Evolutionary conservation across 176 grass and related monocot genomes (phyloP), one percentile per base, ranked within the genome.

Genomic region (Hordeum vulgare): DNA sequence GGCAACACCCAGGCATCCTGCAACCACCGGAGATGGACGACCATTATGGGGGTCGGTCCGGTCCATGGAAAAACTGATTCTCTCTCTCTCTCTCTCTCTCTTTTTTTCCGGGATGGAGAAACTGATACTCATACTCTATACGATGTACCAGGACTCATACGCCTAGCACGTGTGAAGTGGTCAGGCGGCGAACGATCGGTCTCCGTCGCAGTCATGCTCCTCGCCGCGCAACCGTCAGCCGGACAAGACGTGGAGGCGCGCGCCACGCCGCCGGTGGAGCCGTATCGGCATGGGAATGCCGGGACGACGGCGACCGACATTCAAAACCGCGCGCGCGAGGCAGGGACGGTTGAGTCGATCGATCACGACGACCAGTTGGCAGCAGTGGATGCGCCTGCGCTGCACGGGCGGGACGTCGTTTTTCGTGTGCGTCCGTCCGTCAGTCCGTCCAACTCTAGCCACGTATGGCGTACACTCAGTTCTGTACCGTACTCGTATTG

Each of bases 291-390:
- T 76, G 44, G 77, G 59, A 79, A n/a, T n/a, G n/a, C n/a, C 37
- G 67, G 13, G 25, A 40, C 12, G 70, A 73, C 59, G 67, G 78
- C 73, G 86, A 85, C 54, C 27, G 58, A 86, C 82, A 91, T 91
- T 88, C 58, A 91, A 85, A 79, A 1, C 10, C 47, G 29, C 72
- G 57, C 74, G 7, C 58, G 53, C 45, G 11, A 67, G 23, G 35
- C 65, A 23, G 57, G 85, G 74, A 8, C 58, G 13, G 90, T 91
- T 88, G 90, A 75, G 80, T 51, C 47, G 47, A 51, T 17, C 5
- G 41, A 42, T 4, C 7, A 37, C 36, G 6, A 37, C 2, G 9
- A 41, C 3, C 40, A 41, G n/a, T n/a, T n/a, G n/a, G n/a, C n/a
- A n/a, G n/a, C n/a, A n/a, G 40, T 41, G 40, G 40, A 11, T 42